A percentile compares a stretch with the other conserved stretches of the same genome.
phyloP scores from a whole-genome alignment of 1,284 basidiomycete genomes.

The Fomitiporia mediterranea region DNA sequence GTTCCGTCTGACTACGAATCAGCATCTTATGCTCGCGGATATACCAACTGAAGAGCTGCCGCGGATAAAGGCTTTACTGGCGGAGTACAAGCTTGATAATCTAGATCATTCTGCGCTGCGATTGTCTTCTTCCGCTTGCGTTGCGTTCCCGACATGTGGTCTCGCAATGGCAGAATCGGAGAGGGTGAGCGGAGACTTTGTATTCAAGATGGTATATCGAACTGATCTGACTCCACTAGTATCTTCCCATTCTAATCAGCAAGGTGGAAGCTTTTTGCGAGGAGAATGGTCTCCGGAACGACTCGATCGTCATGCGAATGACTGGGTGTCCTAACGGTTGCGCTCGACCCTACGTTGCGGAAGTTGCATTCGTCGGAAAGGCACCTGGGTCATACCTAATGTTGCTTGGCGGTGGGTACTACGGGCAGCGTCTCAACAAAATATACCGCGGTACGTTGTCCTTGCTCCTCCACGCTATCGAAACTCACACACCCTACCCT shows the following conservation, averaged over 20 bases:
- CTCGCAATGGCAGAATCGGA: constrained; percentile 92
- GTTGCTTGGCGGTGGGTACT: constrained; percentile 94
- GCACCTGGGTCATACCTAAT: constrained; percentile 92
- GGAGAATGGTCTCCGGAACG: constrained; percentile 86
- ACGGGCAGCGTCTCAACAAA: constrained; percentile 92
- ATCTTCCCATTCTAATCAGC: constrained; percentile 90
- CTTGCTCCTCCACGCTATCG: constrained; percentile 18
- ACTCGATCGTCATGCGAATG: constrained; percentile 98
- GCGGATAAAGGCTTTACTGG: constrained; percentile 75
- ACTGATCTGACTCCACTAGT: constrained; percentile 40
- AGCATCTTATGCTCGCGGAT: constrained; percentile 90
- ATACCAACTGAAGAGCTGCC: constrained; percentile 70
- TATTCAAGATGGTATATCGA: neutral
- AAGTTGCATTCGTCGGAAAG: constrained; percentile 96
- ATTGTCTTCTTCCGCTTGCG: constrained; percentile 88
- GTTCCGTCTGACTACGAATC: constrained; percentile 93
- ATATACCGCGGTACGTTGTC: constrained; percentile 67
- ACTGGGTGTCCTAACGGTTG: constrained; percentile 95
- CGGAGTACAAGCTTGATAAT: constrained; percentile 91
- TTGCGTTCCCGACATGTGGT: constrained; percentile 96
- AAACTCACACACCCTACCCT: neutral
- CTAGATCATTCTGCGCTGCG: constrained; percentile 78
- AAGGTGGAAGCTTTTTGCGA: constrained; percentile 96
- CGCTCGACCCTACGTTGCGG: constrained; percentile 91
- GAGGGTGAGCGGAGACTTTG: constrained; percentile 43